Evolutionary conservation across 2,329 filamentous ascomycete genomes (phyloP).

Genomic region (Pleurostoma richardsiae): DNA sequence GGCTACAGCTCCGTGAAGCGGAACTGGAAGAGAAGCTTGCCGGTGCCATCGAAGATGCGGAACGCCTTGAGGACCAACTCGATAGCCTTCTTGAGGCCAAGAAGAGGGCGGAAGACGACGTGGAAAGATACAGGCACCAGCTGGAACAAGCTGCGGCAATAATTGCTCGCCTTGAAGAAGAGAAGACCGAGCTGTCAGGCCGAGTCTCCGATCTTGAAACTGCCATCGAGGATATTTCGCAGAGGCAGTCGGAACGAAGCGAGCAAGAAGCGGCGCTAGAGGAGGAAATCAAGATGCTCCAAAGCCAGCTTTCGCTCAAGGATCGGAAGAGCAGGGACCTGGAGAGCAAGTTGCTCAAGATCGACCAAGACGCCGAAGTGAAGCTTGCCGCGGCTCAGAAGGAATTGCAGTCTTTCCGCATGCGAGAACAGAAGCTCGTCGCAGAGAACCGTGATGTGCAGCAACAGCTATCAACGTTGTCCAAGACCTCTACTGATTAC

Average conservation of each 20-base stretch:
- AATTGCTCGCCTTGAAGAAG: slow-evolving; percentile 78
- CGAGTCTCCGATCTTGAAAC: slow-evolving; percentile 66
- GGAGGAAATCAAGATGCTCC: slow-evolving; percentile 84
- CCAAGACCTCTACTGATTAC: slow-evolving; percentile 88
- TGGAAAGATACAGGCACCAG: slow-evolving; percentile 72
- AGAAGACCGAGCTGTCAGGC: slow-evolving; percentile 70
- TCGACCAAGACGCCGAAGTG: slow-evolving; percentile 83
- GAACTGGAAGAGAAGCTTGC: slow-evolving; percentile 91
- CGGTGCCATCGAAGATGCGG: slow-evolving; percentile 89
- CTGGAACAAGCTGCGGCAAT: slow-evolving; percentile 88
- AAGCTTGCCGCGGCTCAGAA: slow-evolving; percentile 76
- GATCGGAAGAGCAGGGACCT: slow-evolving; percentile 86
- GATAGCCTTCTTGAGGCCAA: slow-evolving; percentile 86
- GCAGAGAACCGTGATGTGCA: slow-evolving; percentile 80
- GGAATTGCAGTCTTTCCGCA: slow-evolving; percentile 69
- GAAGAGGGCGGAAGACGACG: slow-evolving; percentile 80
- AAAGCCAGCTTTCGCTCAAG: slow-evolving; percentile 83
- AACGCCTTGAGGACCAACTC: slow-evolving; percentile 87
- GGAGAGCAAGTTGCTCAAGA: slow-evolving; percentile 75
- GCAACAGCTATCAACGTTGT: slow-evolving; percentile 79
- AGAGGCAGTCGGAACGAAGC: slow-evolving; percentile 66
- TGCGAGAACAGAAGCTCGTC: slow-evolving; percentile 69
- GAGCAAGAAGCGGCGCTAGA: slow-evolving; percentile 71
- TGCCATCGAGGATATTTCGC: slow-evolving; percentile 65
- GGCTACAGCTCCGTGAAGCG: slow-evolving; percentile 85